A percentile compares a stretch with the other conserved stretches of the same genome.
Evolutionary conservation across 75 land plant species (phyloP).

Genomic region (Cunninghamia lanceolata): DNA sequence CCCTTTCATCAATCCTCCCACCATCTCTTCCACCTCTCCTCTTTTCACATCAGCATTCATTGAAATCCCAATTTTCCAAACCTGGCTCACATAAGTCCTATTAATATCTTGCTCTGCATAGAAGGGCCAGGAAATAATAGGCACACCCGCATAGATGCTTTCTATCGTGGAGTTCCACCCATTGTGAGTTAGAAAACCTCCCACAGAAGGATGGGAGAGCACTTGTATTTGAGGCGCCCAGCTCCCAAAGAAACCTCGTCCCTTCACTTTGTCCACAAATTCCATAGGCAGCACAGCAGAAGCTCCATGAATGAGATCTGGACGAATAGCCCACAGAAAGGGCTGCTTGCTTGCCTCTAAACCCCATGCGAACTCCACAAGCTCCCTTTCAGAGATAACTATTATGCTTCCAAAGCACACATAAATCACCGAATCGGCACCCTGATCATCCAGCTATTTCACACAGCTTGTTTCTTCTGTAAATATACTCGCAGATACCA

Average conservation of each 20-base stretch:
- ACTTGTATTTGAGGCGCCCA: constrained; percentile 22
- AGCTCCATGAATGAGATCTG: background rate
- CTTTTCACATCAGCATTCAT: too few species aligned
- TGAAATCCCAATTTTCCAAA: too few species aligned
- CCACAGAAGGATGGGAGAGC: constrained; percentile 5
- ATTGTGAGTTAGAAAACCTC: too few species aligned
- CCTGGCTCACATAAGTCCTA: too few species aligned
- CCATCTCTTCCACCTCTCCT: too few species aligned
- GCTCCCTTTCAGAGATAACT: too few species aligned
- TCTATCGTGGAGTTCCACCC: too few species aligned
- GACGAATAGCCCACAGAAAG: too few species aligned
- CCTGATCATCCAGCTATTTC: constrained; percentile 15
- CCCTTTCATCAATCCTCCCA: too few species aligned
- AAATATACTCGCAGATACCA: background rate
- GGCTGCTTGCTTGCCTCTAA: too few species aligned
- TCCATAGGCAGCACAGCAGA: too few species aligned
- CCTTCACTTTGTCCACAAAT: background rate
- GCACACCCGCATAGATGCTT: background rate
- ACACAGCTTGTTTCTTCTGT: constrained; percentile 11
- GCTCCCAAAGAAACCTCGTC: constrained; percentile 6
- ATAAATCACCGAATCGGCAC: constrained; percentile 9
- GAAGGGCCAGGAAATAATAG: constrained; percentile 2
- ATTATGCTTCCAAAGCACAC: constrained; percentile 17
- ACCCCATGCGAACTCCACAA: too few species aligned
- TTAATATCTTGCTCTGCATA: background rate